phyloP scores from a whole-genome alignment of 2,329 filamentous ascomycete genomes.

The Phoma sp. region DNA sequence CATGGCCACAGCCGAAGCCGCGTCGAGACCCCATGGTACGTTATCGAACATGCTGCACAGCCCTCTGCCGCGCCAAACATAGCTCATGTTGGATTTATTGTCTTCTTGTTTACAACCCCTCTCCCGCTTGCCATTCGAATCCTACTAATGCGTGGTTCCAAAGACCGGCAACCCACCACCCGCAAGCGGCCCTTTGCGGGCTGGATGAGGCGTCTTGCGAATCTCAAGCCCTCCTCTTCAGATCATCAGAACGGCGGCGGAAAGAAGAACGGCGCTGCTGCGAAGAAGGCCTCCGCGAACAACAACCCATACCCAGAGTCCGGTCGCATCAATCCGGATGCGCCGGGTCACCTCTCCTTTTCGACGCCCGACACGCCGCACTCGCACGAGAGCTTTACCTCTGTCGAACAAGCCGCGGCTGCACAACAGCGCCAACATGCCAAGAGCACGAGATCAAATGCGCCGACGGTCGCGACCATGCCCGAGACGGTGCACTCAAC shows the following conservation, averaged over 20 bases:
- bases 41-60: slow-evolving; percentile 31
- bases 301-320: slow-evolving; percentile 95
- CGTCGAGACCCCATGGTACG: slow-evolving; percentile 53
- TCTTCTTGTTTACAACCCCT: slow-evolving; percentile 3
- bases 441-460: slow-evolving; percentile 73
- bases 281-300: slow-evolving; percentile 69
- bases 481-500: slow-evolving; percentile 77
- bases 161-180: slow-evolving; percentile 63
- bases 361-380: slow-evolving; percentile 54
- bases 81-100: slow-evolving; percentile 1
- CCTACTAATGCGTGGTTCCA: slow-evolving; percentile 29
- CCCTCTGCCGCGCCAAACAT: slow-evolving; percentile 24
- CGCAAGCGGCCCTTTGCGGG: slow-evolving; percentile 86
- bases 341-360: slow-evolving; percentile 54
- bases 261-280: slow-evolving; percentile 49
- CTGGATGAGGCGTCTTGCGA: slow-evolving; percentile 93
- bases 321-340: slow-evolving; percentile 61
- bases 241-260: slow-evolving; percentile 53
- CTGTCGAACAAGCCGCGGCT: slow-evolving; percentile 59
- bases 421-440: slow-evolving; percentile 61
- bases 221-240: slow-evolving; percentile 79
- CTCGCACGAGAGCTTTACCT: slow-evolving; percentile 60
- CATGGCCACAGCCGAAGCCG: slow-evolving; percentile 56
- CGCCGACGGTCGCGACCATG: slow-evolving; percentile 84
- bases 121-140: slow-evolving; percentile 3